phyloP scores from a whole-genome alignment of 176 grass and related monocot genomes.

The Zizania latifolia region DNA sequence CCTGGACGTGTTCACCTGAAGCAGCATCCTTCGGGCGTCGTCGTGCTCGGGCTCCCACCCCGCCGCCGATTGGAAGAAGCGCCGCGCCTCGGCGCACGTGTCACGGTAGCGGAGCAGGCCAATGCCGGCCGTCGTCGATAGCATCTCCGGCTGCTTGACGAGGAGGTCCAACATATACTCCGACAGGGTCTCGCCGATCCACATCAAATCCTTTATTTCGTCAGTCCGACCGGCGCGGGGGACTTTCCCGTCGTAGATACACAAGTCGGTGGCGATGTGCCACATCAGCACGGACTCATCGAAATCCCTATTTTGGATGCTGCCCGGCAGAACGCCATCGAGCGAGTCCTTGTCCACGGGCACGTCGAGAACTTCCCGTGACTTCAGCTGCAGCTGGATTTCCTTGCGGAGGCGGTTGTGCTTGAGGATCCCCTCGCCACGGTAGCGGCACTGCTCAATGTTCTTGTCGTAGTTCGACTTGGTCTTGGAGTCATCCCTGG shows the following conservation, averaged over 20 bases:
- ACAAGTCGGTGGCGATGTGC: conserved; percentile 1
- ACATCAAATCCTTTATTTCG: not conserved
- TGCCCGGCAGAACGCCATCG: rapidly evolving
- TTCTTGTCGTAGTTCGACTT: not conserved
- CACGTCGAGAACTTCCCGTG: too few species aligned
- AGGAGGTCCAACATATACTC: conserved; percentile 29
- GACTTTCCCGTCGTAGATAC: not conserved
- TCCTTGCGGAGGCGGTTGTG: rapidly evolving
- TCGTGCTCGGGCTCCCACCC: not conserved
- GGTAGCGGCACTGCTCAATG: not conserved
- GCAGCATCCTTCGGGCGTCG: not conserved
- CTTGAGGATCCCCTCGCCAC: not conserved
- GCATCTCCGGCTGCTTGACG: conserved; percentile 1
- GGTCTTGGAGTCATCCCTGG: rapidly evolving
- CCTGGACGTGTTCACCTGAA: not conserved
- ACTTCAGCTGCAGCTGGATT: not conserved
- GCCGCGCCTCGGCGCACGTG: conserved; percentile 5
- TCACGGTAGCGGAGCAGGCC: not conserved
- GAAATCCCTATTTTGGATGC: not conserved
- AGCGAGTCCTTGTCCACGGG: too few species aligned
- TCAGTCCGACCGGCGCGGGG: too few species aligned
- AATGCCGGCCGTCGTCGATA: not conserved
- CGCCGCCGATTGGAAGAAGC: not conserved
- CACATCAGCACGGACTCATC: conserved; percentile 17
- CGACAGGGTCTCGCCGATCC: not conserved